A percentile compares a stretch with the other conserved stretches of the same genome.
Conservation (phyloP, 169 alveolate genomes). For the Eimeria zaria region DNA sequence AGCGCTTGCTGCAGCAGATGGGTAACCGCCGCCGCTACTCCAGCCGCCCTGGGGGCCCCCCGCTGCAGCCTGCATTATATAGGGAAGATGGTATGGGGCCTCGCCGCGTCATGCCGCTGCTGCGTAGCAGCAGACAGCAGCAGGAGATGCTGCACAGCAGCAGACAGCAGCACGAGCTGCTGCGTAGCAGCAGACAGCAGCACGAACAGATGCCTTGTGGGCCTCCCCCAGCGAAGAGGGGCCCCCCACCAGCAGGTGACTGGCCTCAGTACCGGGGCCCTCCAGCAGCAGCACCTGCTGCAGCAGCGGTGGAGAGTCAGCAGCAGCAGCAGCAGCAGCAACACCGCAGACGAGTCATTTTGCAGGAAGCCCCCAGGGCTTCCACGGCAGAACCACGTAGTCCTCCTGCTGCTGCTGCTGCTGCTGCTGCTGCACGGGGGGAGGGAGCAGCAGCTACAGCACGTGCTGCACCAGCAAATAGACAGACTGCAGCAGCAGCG, state of each 20-base stretch:
- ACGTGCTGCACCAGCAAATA: neutral
- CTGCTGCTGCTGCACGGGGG: neutral
- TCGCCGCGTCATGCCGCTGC: too few relatives aligned
- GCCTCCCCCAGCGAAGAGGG: constrained; percentile 28
- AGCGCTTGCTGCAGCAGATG: neutral
- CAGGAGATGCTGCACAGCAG: too few relatives aligned
- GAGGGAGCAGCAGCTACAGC: constrained; percentile 1
- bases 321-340: constrained; percentile 43
- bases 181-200: neutral
- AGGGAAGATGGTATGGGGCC: neutral
- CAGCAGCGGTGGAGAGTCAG: neutral
- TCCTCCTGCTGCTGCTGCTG: too few relatives aligned
- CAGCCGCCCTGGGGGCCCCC: neutral
- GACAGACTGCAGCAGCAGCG: neutral
- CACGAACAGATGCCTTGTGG: neutral
- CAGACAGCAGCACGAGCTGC: neutral
- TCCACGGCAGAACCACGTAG: neutral
- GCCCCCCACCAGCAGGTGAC: constrained; percentile 19
- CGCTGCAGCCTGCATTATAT: neutral
- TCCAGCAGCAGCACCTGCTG: neutral
- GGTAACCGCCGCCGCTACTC: neutral
- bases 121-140: too few relatives aligned
- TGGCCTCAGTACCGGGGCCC: neutral
- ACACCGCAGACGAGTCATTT: constrained; percentile 22
- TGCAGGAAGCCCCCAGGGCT: constrained; percentile 43